Conservation (phyloP, 441 rosid species). For the Dalechampia spathulata region DNA sequence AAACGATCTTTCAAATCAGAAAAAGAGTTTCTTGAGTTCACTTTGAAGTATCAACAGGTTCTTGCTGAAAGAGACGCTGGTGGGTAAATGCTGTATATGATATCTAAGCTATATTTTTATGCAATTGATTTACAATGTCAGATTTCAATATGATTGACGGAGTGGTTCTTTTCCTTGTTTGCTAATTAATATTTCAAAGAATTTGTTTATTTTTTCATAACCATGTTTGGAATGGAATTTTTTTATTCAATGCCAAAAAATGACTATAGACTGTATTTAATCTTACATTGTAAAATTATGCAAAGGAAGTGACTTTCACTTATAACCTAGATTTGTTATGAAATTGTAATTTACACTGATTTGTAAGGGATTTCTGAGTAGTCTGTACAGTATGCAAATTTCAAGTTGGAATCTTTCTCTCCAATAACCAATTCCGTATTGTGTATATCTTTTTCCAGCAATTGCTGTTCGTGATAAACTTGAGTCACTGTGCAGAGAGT, state of each 20-base stretch:
- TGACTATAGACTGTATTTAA: no score
- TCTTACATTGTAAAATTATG: no score
- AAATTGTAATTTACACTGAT: not conserved
- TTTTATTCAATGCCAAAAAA: no score
- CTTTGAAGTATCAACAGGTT: constrained; percentile 84
- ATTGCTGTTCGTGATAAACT: constrained; percentile 77
- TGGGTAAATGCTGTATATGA: constrained; percentile 20
- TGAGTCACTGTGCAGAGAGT: constrained; percentile 83
- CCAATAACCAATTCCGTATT: not conserved
- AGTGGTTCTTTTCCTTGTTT: not conserved
- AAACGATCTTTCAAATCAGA: constrained; percentile 64
- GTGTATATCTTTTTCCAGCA: constrained; percentile 35
- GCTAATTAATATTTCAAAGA: no score
- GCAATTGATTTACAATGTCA: not conserved
- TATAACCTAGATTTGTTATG: no score
- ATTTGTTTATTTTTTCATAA: not conserved
- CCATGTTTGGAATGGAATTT: no score
- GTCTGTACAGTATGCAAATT: not conserved
- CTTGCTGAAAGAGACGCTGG: constrained; percentile 82
- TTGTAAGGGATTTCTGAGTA: not conserved
- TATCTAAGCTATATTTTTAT: not conserved
- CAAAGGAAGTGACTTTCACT: no score
- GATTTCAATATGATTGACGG: not conserved
- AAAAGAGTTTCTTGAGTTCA: constrained; percentile 74
- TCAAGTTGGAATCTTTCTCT: constrained; percentile 3